A percentile compares a stretch with the other conserved stretches of the same genome.
Evolutionary conservation across 2,329 filamentous ascomycete species (phyloP).

Genomic region (Fusarium multiceps): DNA sequence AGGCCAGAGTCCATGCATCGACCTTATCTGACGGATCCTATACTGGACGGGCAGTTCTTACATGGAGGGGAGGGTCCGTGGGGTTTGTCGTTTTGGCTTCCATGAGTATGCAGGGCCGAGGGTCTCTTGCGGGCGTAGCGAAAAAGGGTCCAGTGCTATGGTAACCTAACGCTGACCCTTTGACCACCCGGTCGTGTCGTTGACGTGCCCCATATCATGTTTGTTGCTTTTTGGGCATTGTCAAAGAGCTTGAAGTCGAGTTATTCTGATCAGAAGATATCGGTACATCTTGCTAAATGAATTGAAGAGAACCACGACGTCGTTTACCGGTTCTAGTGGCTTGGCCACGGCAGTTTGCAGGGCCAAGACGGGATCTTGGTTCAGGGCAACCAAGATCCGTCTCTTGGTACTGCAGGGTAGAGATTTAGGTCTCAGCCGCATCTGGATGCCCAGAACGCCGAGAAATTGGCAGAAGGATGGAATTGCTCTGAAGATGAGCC

Average conservation of each 20-base stretch:
- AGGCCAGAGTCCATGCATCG: background rate
- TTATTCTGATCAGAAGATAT: background rate
- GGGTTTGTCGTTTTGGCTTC: background rate
- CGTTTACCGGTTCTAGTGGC: background rate
- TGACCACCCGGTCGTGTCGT: background rate
- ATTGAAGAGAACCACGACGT: background rate
- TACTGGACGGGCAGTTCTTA: background rate
- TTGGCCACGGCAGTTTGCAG: slow-evolving; percentile 8
- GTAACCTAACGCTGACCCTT: background rate
- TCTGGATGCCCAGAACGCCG: background rate
- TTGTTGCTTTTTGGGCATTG: background rate
- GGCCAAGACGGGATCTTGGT: slow-evolving; percentile 1
- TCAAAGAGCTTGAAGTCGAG: too few relatives aligned
- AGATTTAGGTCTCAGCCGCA: background rate
- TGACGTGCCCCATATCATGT: background rate
- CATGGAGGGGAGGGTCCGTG: background rate
- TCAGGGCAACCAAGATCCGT: background rate
- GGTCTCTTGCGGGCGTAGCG: slow-evolving; percentile 19
- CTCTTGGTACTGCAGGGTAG: slow-evolving; percentile 8
- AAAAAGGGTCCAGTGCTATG: background rate
- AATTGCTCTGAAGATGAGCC: background rate
- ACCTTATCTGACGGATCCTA: slow-evolving; percentile 8
- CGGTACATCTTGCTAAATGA: background rate
- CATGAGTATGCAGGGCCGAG: background rate
- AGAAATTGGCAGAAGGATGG: background rate